Base-by-base conservation (phyloP, 164 flowering plant species). In the Buxus sempervirens region DNA sequence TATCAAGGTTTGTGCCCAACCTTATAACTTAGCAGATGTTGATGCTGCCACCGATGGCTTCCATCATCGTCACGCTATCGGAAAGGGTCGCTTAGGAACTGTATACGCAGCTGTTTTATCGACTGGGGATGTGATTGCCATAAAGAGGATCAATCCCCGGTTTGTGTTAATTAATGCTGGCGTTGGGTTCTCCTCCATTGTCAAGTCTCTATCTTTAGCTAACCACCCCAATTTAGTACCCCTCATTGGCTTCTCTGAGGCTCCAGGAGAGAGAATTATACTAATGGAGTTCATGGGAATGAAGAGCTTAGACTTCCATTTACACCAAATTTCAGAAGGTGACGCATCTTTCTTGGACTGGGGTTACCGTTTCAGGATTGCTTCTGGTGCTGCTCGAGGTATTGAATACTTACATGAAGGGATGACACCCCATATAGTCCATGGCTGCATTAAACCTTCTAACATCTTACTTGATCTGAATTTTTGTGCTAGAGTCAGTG, bases 181-280 rank as follows among this genome's bases (percentile, higher is more conserved):
- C 10, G 80, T 79, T 14, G 81, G 81, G 26, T 86, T 86, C 60
- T 72, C 85, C 0, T 60, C 85, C 0, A 54, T 74, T 0, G 27
- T 86, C 58, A 84, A 78, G 58, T 69, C 79, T 8, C 79, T 84
- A n/a, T 86, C 88, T 27, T 56, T 63, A 13, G 87, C 84, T 25
- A 72, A 70, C 36, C 87, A 86, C 51, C 88, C 85, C 0, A 71
- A 86, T 38, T 42, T 86, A 27, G 84, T 86, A 4, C 73, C 87
- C 9, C 80, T 86, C 0, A 1, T 80, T 26, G 90, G 88, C 28
- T 82, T 68, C 54, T 80, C 87, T 0, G 80, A 86, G 68, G 90
- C 81, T 0, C 88, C 90, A 0, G 90, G 90, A 0, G 90, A 86
- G 77, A 77, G 90, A 69, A 82, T 86, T 27, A 70, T 86, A 8